A percentile compares a stretch with the other conserved stretches of the same genome.
Evolutionary conservation across 78 protist genomes (phyloP).

Genomic region (Emiliania huxleyi): DNA sequence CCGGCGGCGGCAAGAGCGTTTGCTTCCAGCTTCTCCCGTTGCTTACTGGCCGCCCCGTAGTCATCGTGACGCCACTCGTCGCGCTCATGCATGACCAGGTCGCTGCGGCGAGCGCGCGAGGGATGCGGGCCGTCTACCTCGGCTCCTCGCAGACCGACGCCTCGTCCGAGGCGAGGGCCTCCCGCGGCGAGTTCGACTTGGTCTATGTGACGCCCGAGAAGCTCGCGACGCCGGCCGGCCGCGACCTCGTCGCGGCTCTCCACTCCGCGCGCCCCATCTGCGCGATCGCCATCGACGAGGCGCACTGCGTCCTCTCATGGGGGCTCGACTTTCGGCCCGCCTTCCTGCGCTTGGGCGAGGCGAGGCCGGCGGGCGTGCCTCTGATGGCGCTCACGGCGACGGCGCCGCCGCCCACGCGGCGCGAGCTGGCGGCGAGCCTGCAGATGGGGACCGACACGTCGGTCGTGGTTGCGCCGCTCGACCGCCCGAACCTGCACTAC

Average conservation of each 20-base stretch:
- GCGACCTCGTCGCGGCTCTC: neutral
- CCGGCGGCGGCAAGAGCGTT: conserved; percentile 94
- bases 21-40: conserved; percentile 84
- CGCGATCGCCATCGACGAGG: conserved; percentile 33
- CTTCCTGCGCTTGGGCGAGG: neutral
- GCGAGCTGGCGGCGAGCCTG: neutral
- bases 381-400: conserved; percentile 66
- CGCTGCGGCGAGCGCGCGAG: neutral
- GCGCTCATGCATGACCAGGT: neutral
- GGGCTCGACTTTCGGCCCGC: conserved; percentile 55
- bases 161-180: neutral
- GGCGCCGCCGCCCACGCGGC: conserved; percentile 34
- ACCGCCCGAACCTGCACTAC: conserved; percentile 37
- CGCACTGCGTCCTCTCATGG: conserved; percentile 52
- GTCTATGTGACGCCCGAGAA: conserved; percentile 44
- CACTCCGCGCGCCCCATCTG: neutral
- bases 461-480: conserved; percentile 1
- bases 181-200: neutral
- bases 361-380: conserved; percentile 24
- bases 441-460: neutral
- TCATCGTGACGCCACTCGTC: conserved; percentile 27
- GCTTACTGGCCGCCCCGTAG: conserved; percentile 59
- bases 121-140: neutral
- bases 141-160: neutral
- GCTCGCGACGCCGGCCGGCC: neutral